These are phyloP conservation scores for Chytriomyces sp. DNA, from an alignment of 192 early-diverging fungal species.

Conservation along the genomic window DNA sequence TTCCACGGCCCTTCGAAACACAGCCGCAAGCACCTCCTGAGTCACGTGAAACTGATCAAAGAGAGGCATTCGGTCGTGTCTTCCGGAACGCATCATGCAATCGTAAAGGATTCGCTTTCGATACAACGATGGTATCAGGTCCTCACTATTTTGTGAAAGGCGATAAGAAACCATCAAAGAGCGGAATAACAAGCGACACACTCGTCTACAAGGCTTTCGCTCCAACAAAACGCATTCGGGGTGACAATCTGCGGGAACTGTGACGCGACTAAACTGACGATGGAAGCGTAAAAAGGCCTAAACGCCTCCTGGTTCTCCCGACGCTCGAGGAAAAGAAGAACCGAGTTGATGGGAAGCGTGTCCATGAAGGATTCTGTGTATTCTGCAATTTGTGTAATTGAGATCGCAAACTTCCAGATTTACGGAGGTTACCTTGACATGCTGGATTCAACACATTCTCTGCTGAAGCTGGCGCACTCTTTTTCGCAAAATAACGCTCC, in stretches of 20 bases:
- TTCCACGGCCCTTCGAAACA: not conserved
- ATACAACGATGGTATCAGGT: slow-evolving; percentile 7
- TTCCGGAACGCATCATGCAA: not conserved
- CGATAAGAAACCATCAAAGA: not conserved
- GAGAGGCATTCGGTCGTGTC: not conserved
- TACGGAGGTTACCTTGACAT: no score
- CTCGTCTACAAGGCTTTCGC: slow-evolving; percentile 25
- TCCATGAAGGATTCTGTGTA: slow-evolving; percentile 25
- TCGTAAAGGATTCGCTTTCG: slow-evolving; percentile 11
- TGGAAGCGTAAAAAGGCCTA: slow-evolving; percentile 17
- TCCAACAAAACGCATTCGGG: not conserved
- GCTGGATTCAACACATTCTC: not conserved
- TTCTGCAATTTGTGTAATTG: not conserved
- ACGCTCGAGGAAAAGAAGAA: slow-evolving; percentile 22
- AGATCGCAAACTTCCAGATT: no score
- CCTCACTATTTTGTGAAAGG: slow-evolving; percentile 2
- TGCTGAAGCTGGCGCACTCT: not conserved
- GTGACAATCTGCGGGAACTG: slow-evolving; percentile 29
- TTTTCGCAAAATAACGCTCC: slow-evolving; percentile 9
- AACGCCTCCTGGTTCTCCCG: slow-evolving; percentile 20
- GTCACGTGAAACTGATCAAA: not conserved
- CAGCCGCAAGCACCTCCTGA: not conserved
- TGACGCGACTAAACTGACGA: slow-evolving; percentile 19
- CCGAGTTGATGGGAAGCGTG: slow-evolving; percentile 24
- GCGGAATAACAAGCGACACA: not conserved